Evolutionary conservation across 306 rosid species (phyloP).

Genomic region (Rosa persica): DNA sequence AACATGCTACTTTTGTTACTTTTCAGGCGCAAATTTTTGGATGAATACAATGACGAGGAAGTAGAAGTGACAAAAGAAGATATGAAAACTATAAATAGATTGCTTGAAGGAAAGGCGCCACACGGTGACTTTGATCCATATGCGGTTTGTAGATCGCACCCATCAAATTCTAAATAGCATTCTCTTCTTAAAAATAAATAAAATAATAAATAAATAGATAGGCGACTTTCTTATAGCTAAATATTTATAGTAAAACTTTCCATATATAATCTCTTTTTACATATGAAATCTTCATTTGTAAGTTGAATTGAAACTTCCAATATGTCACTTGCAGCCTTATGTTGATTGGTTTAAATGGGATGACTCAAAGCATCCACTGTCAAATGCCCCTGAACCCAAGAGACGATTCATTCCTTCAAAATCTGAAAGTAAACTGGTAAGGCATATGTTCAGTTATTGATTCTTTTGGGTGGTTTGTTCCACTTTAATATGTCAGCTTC

Average conservation of each 20-base stretch:
- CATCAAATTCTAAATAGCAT: neutral
- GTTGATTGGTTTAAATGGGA: slow-evolving; percentile 98
- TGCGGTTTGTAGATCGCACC: slow-evolving; percentile 50
- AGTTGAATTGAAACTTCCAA: slow-evolving; percentile 12
- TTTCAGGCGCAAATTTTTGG: slow-evolving; percentile 75
- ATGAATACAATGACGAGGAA: slow-evolving; percentile 77
- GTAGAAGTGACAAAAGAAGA: slow-evolving; percentile 72
- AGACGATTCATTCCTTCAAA: slow-evolving; percentile 93
- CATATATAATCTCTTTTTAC: neutral
- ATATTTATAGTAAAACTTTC: neutral
- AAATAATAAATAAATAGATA: neutral
- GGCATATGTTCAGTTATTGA: slow-evolving; percentile 6
- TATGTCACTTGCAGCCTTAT: slow-evolving; percentile 48
- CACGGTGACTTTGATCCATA: slow-evolving; percentile 79
- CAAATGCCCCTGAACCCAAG: slow-evolving; percentile 96
- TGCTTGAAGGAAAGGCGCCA: slow-evolving; percentile 73
- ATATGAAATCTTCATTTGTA: slow-evolving; percentile 9
- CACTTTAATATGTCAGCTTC: neutral
- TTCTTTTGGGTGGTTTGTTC: neutral
- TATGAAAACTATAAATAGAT: slow-evolving; percentile 51
- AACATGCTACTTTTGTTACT: slow-evolving; percentile 12
- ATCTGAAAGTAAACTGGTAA: slow-evolving; percentile 85
- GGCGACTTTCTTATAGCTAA: neutral
- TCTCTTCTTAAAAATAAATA: neutral
- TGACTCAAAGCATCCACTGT: slow-evolving; percentile 77